Percentiles rank a stretch among this genome's conserved stretches.
These are phyloP conservation scores for Aureobasidium sp. DNA, from an alignment of 2,329 filamentous ascomycete species.

Conservation along the genomic window DNA sequence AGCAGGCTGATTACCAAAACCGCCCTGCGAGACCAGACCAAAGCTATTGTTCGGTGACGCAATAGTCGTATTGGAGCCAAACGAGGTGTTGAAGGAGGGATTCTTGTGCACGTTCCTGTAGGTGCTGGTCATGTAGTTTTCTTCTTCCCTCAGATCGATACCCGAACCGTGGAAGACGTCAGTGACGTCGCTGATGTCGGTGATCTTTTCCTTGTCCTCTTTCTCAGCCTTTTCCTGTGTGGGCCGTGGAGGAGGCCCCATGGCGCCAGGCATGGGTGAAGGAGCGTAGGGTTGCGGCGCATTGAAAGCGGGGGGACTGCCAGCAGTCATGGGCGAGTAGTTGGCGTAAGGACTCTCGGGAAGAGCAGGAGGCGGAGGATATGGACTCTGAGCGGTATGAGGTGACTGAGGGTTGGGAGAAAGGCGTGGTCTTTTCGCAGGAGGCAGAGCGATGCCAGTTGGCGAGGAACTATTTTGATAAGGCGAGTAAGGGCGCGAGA, in stretches of 20 bases:
- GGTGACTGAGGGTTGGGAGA: slow-evolving; percentile 60
- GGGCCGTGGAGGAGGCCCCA: slow-evolving; percentile 57
- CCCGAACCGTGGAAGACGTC: slow-evolving; percentile 79
- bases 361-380: slow-evolving; percentile 12
- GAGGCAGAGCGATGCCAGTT: slow-evolving; percentile 52
- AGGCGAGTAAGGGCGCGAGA: slow-evolving; percentile 20
- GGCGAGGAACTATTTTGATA: slow-evolving; percentile 56
- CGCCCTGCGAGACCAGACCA: slow-evolving; percentile 36
- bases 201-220: slow-evolving; percentile 50
- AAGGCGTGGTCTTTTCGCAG: slow-evolving; percentile 64
- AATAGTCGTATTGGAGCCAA: slow-evolving; percentile 27
- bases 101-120: slow-evolving; percentile 32
- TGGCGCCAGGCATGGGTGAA: slow-evolving; percentile 36
- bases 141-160: slow-evolving; percentile 79
- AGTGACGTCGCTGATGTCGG: slow-evolving; percentile 62
- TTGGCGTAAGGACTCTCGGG: slow-evolving; percentile 14
- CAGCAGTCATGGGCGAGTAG: slow-evolving; percentile 14
- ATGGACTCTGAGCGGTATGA: slow-evolving; percentile 18
- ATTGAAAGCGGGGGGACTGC: slow-evolving; percentile 40
- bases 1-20: slow-evolving; percentile 26
- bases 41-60: slow-evolving; percentile 38
- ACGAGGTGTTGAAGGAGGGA: slow-evolving; percentile 20
- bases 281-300: slow-evolving; percentile 40
- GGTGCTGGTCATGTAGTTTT: slow-evolving; percentile 66
- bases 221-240: slow-evolving; percentile 42